phyloP scores from a whole-genome alignment of 2,329 filamentous ascomycete species.

The Exophiala sideris region DNA sequence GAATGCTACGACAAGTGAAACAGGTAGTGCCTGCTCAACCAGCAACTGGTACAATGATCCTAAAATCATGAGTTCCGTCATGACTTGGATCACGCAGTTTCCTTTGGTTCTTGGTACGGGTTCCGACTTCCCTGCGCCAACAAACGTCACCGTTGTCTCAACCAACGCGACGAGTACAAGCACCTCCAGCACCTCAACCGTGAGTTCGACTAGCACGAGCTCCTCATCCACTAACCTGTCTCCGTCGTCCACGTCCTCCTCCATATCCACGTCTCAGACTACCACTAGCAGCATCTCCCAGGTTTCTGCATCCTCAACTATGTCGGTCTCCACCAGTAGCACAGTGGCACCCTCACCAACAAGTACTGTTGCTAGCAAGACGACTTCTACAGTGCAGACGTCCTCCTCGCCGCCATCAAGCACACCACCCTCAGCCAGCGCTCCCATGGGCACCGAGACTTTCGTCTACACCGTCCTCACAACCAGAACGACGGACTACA shows the following conservation, averaged over 20 bases:
- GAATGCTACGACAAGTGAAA: not conserved
- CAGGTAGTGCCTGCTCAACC: constrained; percentile 4
- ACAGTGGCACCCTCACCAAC: too few species aligned
- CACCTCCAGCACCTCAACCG: not conserved
- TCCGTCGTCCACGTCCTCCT: not conserved
- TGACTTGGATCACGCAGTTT: constrained; percentile 8
- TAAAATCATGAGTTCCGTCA: not conserved
- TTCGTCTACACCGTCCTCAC: not conserved
- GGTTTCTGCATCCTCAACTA: too few species aligned
- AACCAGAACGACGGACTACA: not conserved
- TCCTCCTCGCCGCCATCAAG: too few species aligned
- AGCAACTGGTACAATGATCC: constrained; percentile 9
- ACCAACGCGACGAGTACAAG: not conserved
- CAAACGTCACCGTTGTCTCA: not conserved
- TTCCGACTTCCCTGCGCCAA: not conserved
- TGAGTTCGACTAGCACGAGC: not conserved
- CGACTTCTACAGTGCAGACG: too few species aligned
- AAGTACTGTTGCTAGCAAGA: too few species aligned
- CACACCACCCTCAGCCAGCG: too few species aligned
- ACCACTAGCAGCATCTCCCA: too few species aligned
- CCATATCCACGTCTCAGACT: not conserved
- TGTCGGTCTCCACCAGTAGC: too few species aligned
- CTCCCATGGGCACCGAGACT: too few species aligned
- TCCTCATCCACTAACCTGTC: not conserved
- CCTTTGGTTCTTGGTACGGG: not conserved